A percentile compares a stretch with the other conserved stretches of the same genome.
Conservation (phyloP, 208 protist species). For the Tritrichomonas foetus region DNA sequence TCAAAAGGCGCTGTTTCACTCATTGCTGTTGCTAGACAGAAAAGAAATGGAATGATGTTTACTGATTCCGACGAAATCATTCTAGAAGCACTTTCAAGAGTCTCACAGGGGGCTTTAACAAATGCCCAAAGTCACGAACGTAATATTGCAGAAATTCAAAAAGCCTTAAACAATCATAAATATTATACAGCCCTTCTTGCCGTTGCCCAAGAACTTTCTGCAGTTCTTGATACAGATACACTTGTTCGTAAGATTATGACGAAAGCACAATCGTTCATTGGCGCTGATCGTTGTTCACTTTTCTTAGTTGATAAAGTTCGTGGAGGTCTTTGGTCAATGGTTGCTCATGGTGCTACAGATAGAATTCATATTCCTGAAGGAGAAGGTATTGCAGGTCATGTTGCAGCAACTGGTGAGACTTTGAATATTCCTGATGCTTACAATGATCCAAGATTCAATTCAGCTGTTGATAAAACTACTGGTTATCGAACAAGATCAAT, state of each 20-base stretch:
- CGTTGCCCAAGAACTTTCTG: constrained; percentile 4
- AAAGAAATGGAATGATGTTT: background rate
- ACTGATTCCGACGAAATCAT: constrained; percentile 29
- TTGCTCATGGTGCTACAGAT: background rate
- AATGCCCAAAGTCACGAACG: constrained; percentile 28
- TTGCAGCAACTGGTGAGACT: constrained; percentile 51
- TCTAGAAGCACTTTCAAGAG: background rate
- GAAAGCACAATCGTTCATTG: constrained; percentile 30
- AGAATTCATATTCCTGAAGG: constrained; percentile 40
- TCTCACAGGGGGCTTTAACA: background rate
- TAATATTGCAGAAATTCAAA: constrained; percentile 4
- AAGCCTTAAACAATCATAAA: constrained; percentile 8
- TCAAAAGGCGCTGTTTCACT: background rate
- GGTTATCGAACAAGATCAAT: constrained; percentile 58
- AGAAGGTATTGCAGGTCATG: constrained; percentile 52
- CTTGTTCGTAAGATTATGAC: constrained; percentile 30
- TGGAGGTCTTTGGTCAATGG: constrained; percentile 21
- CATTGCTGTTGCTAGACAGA: constrained; percentile 12
- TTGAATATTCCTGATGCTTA: constrained; percentile 61
- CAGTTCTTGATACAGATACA: constrained; percentile 20
- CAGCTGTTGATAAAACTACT: constrained; percentile 56
- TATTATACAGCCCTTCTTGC: constrained; percentile 16
- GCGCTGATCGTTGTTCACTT: background rate
- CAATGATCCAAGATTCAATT: constrained; percentile 57
- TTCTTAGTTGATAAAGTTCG: constrained; percentile 21